phyloP scores from a whole-genome alignment of 345 rosid genomes.

The Linum tenue region DNA sequence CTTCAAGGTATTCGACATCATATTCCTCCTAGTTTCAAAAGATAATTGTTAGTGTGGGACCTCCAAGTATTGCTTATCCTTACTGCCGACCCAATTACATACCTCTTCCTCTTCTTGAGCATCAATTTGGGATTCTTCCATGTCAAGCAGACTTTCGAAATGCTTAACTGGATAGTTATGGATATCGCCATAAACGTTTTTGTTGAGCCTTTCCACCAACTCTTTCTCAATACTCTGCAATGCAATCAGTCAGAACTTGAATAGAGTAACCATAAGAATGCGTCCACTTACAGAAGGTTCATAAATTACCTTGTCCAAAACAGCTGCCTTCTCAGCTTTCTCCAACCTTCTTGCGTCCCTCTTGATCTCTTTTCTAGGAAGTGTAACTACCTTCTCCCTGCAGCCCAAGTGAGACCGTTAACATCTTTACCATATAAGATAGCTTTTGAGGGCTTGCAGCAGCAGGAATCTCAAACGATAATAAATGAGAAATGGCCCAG shows the following conservation, averaged over 20 bases:
- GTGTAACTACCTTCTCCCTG: constrained; percentile 64
- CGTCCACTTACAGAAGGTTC: neutral
- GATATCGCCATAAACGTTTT: constrained; percentile 61
- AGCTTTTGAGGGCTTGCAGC: neutral
- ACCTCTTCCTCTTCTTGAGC: constrained; percentile 35
- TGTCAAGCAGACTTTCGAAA: constrained; percentile 39
- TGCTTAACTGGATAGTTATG: constrained; percentile 52
- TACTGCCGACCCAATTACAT: constrained; percentile 4
- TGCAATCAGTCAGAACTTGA: constrained; percentile 5
- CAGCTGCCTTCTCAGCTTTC: constrained; percentile 78
- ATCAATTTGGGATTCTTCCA: constrained; percentile 23
- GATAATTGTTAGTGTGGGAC: neutral
- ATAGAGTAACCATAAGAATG: neutral
- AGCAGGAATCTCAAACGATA: neutral
- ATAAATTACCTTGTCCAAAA: constrained; percentile 57
- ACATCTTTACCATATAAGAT: neutral
- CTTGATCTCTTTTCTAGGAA: constrained; percentile 55
- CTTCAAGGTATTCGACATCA: constrained; percentile 72
- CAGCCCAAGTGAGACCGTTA: neutral
- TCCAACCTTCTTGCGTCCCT: constrained; percentile 79
- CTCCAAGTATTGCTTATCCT: neutral
- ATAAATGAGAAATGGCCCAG: neutral
- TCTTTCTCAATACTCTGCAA: constrained; percentile 78
- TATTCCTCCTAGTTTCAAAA: constrained; percentile 42
- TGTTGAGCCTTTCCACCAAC: constrained; percentile 64